Evolutionary conservation across 306 rosid genomes (phyloP), one percentile per base, ranked within the genome.

Genomic region (Luffa acutangula): DNA sequence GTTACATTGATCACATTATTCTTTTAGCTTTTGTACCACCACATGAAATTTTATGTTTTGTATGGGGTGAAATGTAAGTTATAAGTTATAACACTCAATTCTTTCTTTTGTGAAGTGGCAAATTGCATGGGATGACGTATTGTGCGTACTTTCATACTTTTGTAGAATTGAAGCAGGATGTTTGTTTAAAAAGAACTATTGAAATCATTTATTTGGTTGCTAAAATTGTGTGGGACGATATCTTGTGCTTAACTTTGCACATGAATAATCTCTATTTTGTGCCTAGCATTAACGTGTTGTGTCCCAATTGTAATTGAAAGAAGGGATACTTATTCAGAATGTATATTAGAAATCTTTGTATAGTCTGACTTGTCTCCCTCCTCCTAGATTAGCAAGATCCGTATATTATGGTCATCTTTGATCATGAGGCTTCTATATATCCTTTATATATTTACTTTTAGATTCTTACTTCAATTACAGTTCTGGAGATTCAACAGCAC

Each of bases 401-500:
- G 15, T 77, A 7, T 69, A 36, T 14, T 53, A 77, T 12, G 17
- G 18, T 43, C 80, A 21, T 25, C 58, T 48, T 70, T 21, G 66
- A 41, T 77, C 54, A 20, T 10, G 53, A 58, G 25, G 69, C 13
- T 43, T 25, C 13, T 58, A 36, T 41, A 36, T 41, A 36, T 51
- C 64, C 3, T 62, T 33, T 34, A 62, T 21, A 12, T 42, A 65
- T 36, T 57, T 39, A 66, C n/a, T 66, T 77, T 73, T 36, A 17
- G 76, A 63, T 81, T 80, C 41, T 51, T 62, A 48, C 56, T 58
- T 65, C 75, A 79, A 66, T 69, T 79, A 51, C 77, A 94, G 98
- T 85, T 94, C 98, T 60, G 96, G 96, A 80, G 98, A 94, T 82
- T 92, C 98, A 1, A 94, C 98, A 15, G 98, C 98, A 86, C 98